These are phyloP conservation scores for Acanthamoeba castellanii DNA, from an alignment of 208 protist species.

Conservation along the genomic window DNA sequence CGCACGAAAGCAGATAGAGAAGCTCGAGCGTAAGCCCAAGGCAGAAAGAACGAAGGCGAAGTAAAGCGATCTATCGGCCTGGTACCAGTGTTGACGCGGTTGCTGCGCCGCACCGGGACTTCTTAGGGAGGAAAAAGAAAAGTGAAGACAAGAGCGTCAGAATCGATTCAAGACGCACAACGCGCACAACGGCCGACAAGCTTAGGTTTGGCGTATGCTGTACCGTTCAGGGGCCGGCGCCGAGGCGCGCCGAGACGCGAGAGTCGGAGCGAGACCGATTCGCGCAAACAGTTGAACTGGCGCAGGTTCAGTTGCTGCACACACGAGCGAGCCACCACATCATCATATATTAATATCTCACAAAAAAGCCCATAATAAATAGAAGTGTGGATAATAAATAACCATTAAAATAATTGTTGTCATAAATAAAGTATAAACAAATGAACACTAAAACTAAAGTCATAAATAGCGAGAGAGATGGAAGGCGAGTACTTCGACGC, in stretches of 20 bases:
- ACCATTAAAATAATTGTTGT: background rate
- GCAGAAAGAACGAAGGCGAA: background rate
- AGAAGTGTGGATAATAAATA: background rate
- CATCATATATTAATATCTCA: background rate
- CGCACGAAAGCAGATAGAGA: background rate
- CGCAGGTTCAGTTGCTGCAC: constrained; percentile 55
- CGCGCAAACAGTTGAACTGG: constrained; percentile 66
- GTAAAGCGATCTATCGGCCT: background rate
- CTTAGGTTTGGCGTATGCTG: background rate
- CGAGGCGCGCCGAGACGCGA: constrained; percentile 32
- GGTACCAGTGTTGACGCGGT: constrained; percentile 2
- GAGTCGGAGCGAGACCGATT: constrained; percentile 45
- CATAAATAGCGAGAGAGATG: background rate
- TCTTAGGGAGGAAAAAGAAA: background rate
- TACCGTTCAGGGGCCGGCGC: constrained; percentile 45
- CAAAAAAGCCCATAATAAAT: background rate
- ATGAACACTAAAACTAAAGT: background rate
- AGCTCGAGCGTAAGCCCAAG: background rate
- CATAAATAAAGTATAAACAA: background rate
- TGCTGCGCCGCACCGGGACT: background rate
- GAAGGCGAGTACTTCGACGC: constrained; percentile 9
- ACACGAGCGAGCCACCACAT: background rate
- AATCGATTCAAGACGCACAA: background rate
- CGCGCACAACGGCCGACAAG: background rate
- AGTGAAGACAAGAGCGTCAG: background rate